phyloP scores from a whole-genome alignment of 768 basidiomycete species.

The Hortiboletus flavorubellus region DNA sequence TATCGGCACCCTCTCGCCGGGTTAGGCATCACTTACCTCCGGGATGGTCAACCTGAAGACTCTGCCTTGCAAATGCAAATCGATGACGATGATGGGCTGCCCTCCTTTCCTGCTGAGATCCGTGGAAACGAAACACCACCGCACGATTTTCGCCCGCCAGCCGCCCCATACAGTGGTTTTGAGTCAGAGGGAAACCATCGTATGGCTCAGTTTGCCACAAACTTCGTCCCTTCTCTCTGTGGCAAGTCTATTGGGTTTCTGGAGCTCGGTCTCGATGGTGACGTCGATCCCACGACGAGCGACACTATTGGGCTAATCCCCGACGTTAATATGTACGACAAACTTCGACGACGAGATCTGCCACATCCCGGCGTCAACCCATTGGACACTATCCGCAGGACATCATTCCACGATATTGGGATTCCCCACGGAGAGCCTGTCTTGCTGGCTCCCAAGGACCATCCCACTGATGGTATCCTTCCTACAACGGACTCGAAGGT shows the following conservation, averaged over 20 bases:
- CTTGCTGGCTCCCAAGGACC: neutral
- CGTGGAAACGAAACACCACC: neutral
- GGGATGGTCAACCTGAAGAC: conserved; percentile 3
- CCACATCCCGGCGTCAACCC: conserved; percentile 38
- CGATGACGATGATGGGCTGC: neutral
- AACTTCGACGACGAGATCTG: conserved; percentile 12
- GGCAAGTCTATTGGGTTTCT: neutral
- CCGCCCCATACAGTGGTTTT: neutral
- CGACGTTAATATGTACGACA: conserved; percentile 36
- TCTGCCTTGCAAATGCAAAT: conserved; percentile 2
- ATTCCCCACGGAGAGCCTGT: neutral
- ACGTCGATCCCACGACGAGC: conserved; percentile 7
- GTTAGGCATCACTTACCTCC: conserved; percentile 23
- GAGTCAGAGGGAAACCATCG: neutral
- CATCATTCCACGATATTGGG: neutral
- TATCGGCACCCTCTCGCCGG: conserved; percentile 23
- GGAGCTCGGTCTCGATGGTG: conserved; percentile 7
- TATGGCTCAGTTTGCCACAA: neutral
- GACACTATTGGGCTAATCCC: conserved; percentile 27
- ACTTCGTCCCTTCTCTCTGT: neutral
- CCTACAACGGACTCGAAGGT: neutral
- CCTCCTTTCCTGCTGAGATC: neutral
- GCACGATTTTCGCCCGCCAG: neutral
- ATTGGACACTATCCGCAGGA: conserved; percentile 31
- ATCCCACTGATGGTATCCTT: neutral